Base-by-base conservation (phyloP, 1,284 basidiomycete species). In the Malassezia arunalokei region DNA sequence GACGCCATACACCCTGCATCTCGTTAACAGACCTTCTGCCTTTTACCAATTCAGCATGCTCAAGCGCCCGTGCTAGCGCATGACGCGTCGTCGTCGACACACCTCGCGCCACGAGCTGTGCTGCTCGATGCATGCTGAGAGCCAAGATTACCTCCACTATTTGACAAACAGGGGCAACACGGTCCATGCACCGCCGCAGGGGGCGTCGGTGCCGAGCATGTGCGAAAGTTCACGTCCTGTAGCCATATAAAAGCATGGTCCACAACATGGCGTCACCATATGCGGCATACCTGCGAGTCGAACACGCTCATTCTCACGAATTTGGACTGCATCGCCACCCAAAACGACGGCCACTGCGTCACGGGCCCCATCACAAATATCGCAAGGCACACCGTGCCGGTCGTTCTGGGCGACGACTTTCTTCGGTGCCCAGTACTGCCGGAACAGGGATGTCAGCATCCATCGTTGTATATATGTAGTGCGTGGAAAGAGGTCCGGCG, bases 181-280 rank as follows among this genome's bases (percentile, higher is more conserved):
- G 0, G 46, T 49, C 51, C 51, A 54, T 0, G 15, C 12, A 2
- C 38, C 47, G 9, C 29, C 31, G 5, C 28, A 40, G 6, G 45
- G 44, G 14, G 39, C 28, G 9, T 29, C n/a, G 14, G 32, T 8
- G 12, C 44, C 28, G 8, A 15, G 12, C 17, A 14, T 9, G 40
- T 27, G 6, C 2, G n/a, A 3, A 6, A 40, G n/a, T 8, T 40
- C 43, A 9, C 8, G 6, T 0, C 53, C 53, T 3, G 35, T 39
- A 7, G 53, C 53, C 9, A 47, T 41, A 5, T 32, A 38, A 27
- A 30, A 42, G 31, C 53, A 55, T 6, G 33, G 37, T 6, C 32
- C 48, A 15, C 53, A 55, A 24, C 47, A 46, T 15, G 39, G 47
- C 9, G 48, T 55, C 17, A 55, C 53, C 4, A 55, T 29, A 15